Base-by-base conservation (phyloP, 305 asterid genomes). In the Fraxinus dipetala region DNA sequence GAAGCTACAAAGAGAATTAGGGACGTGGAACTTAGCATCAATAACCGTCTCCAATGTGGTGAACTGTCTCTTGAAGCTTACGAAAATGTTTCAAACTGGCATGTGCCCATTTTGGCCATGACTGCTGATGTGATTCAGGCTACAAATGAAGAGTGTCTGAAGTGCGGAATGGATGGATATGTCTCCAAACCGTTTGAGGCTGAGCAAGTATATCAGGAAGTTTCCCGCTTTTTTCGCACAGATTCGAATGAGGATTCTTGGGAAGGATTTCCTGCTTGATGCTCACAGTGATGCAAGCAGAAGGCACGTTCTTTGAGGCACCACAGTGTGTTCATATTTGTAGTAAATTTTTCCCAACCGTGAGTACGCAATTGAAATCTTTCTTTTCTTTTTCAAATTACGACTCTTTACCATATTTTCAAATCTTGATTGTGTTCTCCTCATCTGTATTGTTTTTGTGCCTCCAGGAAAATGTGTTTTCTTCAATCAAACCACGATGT, bases 101-200 rank as follows among this genome's bases (percentile, higher is more conserved):
- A 92, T 48, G 95, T 95, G 48, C 97, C 97, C 18, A 93, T 96
- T 82, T 80, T 96, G 86, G 99, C 99, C 79, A 96, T 96, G 98
- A 96, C 99, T 0, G 99, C 99, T 10, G 98, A 96, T 13, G 99
- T 96, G 61, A 90, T 96, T 88, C 98, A 95, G 80, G 99, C 98
- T 6, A 95, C 99, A 26, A 83, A 85, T 36, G 98, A 95, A 82
- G 87, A 79, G 76, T 96, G 99, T 85, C 83, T 82, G 76, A 85
- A 35, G 80, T 79, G 82, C 72, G 93, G 92, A 80, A 96, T 96
- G 99, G 97, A 96, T 84, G 99, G 99, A 40, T 96, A 93, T 31
- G 98, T 96, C 30, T 88, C 98, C 22, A 96, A 95, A 81, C 99
- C 99, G 13, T 96, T 96, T 20, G 98, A 95, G 35, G 97, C 98